Base-by-base conservation (phyloP, 2,329 filamentous ascomycete genomes). In the Aspergillus pseudotamarii region DNA sequence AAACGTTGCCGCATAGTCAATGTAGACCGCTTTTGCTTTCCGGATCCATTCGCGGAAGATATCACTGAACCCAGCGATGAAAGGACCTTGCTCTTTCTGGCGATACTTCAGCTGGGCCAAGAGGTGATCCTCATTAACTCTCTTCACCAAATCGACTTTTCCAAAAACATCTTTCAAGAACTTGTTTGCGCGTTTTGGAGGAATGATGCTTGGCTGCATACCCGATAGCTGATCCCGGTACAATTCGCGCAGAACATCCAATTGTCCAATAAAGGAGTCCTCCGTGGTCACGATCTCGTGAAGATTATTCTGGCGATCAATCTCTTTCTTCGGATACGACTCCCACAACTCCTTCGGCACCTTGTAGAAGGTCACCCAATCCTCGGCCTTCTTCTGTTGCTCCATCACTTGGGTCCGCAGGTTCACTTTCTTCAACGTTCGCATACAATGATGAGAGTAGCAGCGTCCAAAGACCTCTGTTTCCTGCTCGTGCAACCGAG, bases 21-120 rank as follows among this genome's bases (percentile, higher is more conserved):
- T 89, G 75, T 98, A 99, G 12, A 92, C 90, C 2, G 86, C 83
- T 76, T 90, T 93, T 36, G 95, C 95, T 78, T 97, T 98, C 66
- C 95, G 88, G 66, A 98, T 97, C 95, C 95, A 99, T 80, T 99
- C 95, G 63, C 95, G 86, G 83, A 99, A 98, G 57, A 99, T 92
- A 73, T 98, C 95, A 75, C 94, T 97, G 79, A 97, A 97, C 3
- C 95, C 95, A 14, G 87, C 84, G 63, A 99, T 90, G 89, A 93
- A 99, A 0, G 95, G 95, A 0, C 95, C 95, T 80, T 99, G 94
- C 75, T 98, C 95, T 72, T 95, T 91, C 76, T 99, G 95, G 30
- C 95, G 89, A 75, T 98, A 99, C 74, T 98, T 98, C 71, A 99
- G 86, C 76, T 97, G 94, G 2, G 94, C 91, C 28, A 99, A 82